Evolutionary conservation across 257 asterid genomes (phyloP).

Genomic region (Haberlea rhodopensis): DNA sequence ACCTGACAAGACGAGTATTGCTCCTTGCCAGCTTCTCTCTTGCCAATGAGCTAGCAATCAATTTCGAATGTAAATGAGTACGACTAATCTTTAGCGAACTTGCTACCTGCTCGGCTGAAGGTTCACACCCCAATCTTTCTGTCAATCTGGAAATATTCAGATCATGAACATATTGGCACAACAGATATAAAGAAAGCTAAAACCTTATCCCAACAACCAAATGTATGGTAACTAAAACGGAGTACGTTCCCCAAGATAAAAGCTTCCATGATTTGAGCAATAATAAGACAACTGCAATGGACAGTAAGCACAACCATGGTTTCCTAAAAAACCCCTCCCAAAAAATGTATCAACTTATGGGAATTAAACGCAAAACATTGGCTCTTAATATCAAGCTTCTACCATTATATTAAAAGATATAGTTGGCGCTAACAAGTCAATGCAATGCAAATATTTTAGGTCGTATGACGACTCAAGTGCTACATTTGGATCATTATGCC

Average conservation of each 20-base stretch:
- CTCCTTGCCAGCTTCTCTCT: slow-evolving; percentile 97
- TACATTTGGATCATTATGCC: background rate
- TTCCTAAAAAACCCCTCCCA: too few species aligned
- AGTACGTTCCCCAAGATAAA: background rate
- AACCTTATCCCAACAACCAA: background rate
- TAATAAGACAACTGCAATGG: too few species aligned
- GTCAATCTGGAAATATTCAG: slow-evolving; percentile 50
- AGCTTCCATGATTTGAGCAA: background rate
- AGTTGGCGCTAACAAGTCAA: background rate
- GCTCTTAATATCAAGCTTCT: background rate
- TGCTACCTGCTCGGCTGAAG: slow-evolving; percentile 95
- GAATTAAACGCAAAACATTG: background rate
- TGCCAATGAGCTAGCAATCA: slow-evolving; percentile 75
- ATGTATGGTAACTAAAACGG: background rate
- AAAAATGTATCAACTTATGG: background rate
- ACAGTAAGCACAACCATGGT: too few species aligned
- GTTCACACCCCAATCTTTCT: slow-evolving; percentile 78
- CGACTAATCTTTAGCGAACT: slow-evolving; percentile 62
- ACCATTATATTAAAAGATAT: background rate
- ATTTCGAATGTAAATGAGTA: slow-evolving; percentile 50
- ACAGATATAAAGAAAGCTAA: background rate
- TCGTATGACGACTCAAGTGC: background rate
- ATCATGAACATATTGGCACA: slow-evolving; percentile 1
- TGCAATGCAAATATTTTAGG: background rate
- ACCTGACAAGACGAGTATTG: slow-evolving; percentile 94